Evolutionary conservation across 345 rosid genomes (phyloP), one percentile per base, ranked within the genome.

Genomic region (Rhodomyrtus tomentosa): DNA sequence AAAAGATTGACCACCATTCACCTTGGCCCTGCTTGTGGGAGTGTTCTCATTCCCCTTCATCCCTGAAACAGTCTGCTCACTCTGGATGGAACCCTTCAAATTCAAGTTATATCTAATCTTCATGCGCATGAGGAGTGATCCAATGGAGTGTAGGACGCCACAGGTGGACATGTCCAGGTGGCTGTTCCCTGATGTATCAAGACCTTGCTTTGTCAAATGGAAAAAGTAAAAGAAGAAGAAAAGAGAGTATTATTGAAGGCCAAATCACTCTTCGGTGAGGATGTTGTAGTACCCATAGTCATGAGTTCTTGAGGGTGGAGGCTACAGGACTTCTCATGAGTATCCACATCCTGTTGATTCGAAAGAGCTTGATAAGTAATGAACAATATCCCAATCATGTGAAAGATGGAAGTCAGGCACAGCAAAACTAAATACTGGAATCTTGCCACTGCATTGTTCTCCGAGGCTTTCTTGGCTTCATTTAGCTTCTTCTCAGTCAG

Each of bases 121-220:
- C 84, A 89, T 97, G 88, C 99, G 99, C 50, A 99, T 98, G 59
- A 95, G 90, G 86, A 95, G 98, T 48, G 99, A 98, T 73, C 99
- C 99, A 59, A 98, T 86, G 4, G 99, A 98, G 86, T 93, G 99
- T 85, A 98, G 93, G 54, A 54, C 92, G 45, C 99, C 99, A 55
- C 95, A 95, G 8, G 99, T 98, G 11, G 99, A 96, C 89, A 85
- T 87, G 88, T 98, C 95, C 53, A 84, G 88, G n/a, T 74, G 84
- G 54, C 82, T 84, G 81, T 84, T 88, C 82, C 85, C 97, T 93
- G 89, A 51, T 27, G 82, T 84, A 92, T 90, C 88, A 74, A 50
- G 82, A 85, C 45, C 49, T 22, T n/a, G 45, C 18, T 3, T 76
- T n/a, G 15, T 29, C 12, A 68, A 48, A 29, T 49, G 20, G n/a